Conservation (phyloP, 306 rosid species). For the Castanea mollissima region DNA sequence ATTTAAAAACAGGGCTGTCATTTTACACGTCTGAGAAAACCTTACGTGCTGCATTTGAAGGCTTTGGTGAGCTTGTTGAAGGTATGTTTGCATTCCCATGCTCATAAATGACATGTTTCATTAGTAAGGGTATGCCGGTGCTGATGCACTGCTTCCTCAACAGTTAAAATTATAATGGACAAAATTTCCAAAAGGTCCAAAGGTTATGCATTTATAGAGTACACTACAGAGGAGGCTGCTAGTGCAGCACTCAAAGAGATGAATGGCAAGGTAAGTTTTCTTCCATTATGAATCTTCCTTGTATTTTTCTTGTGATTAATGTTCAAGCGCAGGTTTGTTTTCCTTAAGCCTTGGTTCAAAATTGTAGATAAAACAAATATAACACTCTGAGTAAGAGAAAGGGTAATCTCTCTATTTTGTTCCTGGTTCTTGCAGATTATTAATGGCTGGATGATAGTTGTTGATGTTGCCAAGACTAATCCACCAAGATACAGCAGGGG, state of each 20-base stretch:
- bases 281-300: not conserved
- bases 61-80: constrained; percentile 62
- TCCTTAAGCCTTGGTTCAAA: no score
- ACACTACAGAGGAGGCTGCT: constrained; percentile 84
- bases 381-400: no score
- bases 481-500: no score
- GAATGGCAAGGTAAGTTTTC: constrained; percentile 75
- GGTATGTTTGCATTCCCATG: constrained; percentile 35
- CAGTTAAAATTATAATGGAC: constrained; percentile 85
- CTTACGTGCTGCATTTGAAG: constrained; percentile 49
- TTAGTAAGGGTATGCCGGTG: not conserved
- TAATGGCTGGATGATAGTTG: no score
- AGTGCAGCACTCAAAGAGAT: constrained; percentile 78
- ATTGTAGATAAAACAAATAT: no score
- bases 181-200: constrained; percentile 94
- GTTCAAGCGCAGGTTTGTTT: no score
- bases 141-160: constrained; percentile 25
- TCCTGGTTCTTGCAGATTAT: no score
- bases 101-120: not conserved
- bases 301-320: not conserved
- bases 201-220: constrained; percentile 88
- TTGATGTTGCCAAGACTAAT: no score
- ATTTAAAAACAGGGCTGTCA: constrained; percentile 38
- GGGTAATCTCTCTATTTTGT: no score
- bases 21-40: constrained; percentile 60